Evolutionary conservation across 306 rosid species (phyloP).

Genomic region (Casuarina cunninghamiana): DNA sequence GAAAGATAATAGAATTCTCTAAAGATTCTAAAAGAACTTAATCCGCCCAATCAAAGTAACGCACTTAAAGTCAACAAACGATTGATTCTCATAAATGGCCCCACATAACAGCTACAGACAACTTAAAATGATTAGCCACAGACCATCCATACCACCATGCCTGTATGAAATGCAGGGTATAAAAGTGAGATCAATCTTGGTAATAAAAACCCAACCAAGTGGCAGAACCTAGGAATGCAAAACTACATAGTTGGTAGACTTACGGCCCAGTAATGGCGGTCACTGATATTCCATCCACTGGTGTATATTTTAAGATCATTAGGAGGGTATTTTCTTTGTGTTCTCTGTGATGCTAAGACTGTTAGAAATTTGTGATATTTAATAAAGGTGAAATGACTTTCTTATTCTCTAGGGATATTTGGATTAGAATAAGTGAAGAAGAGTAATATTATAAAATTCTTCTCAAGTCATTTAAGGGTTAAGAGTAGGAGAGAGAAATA

Average conservation of each 20-base stretch:
- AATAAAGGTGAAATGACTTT: too few species aligned
- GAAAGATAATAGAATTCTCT: too few species aligned
- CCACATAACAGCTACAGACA: neutral
- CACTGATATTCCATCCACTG: constrained; percentile 56
- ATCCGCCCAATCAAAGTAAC: too few species aligned
- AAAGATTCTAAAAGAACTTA: too few species aligned
- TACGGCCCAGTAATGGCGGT: constrained; percentile 65
- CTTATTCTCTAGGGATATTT: too few species aligned
- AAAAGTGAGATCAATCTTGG: neutral
- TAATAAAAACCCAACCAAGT: neutral
- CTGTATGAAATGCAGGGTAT: neutral
- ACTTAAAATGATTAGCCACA: neutral
- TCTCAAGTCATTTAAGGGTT: too few species aligned
- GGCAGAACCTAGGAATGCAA: too few species aligned
- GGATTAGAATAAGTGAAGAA: too few species aligned
- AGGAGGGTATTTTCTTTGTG: constrained; percentile 52
- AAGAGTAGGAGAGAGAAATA: too few species aligned
- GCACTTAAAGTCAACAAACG: neutral
- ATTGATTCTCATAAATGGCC: neutral
- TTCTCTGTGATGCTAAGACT: constrained; percentile 26
- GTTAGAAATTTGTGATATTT: too few species aligned
- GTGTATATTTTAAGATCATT: constrained; percentile 43
- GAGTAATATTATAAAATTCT: too few species aligned
- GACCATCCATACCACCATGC: neutral
- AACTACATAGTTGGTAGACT: constrained; percentile 1